Conservation (phyloP, 1,139 yeast species). For the Arxiozyma heterogenica region DNA sequence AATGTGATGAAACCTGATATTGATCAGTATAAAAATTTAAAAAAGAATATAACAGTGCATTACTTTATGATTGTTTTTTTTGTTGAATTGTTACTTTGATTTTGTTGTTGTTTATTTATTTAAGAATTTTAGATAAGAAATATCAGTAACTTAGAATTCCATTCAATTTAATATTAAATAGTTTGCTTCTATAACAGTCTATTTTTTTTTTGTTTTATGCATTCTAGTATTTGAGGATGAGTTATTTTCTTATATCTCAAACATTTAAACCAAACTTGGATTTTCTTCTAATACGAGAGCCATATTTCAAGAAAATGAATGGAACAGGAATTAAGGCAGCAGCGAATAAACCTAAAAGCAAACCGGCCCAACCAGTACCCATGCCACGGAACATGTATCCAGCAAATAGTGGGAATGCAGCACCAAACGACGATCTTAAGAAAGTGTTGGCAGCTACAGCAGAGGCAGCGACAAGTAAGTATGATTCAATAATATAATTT, state of each 20-base stretch:
- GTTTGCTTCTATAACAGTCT: too few relatives aligned
- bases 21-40: too few relatives aligned
- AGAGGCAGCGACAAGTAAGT: slow-evolving; percentile 73
- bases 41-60: too few relatives aligned
- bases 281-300: slow-evolving; percentile 46
- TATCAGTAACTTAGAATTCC: too few relatives aligned
- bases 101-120: too few relatives aligned
- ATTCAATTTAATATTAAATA: too few relatives aligned
- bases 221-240: background rate
- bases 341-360: slow-evolving; percentile 64
- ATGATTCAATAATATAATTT: slow-evolving; percentile 73
- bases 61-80: too few relatives aligned
- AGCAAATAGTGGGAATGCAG: slow-evolving; percentile 73
- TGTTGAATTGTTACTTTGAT: too few relatives aligned
- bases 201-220: too few relatives aligned
- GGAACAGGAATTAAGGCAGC: slow-evolving; percentile 59
- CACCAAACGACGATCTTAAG: slow-evolving; percentile 57
- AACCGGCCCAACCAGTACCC: slow-evolving; percentile 78
- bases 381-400: slow-evolving; percentile 63
- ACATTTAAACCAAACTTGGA: slow-evolving; percentile 42
- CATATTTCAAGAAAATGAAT: slow-evolving; percentile 48
- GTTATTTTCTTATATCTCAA: background rate
- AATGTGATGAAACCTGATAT: too few relatives aligned
- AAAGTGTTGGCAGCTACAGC: slow-evolving; percentile 86
- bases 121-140: too few relatives aligned